Conservation (phyloP, 306 rosid species). For the Fagus sylvatica region DNA sequence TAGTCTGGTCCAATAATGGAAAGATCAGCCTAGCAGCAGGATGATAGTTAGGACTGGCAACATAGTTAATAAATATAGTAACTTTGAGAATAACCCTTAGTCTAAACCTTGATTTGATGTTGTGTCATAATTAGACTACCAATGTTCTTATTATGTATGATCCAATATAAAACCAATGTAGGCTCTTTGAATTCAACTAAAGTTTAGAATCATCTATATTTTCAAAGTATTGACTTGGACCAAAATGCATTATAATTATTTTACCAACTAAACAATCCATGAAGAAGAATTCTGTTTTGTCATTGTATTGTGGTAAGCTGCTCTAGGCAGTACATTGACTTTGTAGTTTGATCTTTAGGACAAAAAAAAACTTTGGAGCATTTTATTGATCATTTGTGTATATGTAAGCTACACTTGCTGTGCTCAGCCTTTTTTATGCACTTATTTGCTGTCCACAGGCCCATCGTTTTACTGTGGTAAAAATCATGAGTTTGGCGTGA, state of each 20-base stretch:
- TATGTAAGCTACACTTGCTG: not conserved
- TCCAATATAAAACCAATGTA: not conserved
- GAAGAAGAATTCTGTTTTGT: no score
- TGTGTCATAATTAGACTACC: not conserved
- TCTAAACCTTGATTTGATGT: not conserved
- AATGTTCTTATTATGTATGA: not conserved
- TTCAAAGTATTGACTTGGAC: no score
- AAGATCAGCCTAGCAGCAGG: not conserved
- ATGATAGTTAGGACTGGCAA: not conserved
- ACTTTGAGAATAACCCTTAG: not conserved
- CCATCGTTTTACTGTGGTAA: not conserved
- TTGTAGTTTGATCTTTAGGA: not conserved
- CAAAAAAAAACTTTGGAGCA: not conserved
- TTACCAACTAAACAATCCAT: no score
- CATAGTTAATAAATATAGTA: not conserved
- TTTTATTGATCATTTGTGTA: not conserved
- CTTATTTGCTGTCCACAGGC: not conserved
- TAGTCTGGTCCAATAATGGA: not conserved
- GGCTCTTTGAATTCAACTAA: no score
- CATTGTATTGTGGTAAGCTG: no score
- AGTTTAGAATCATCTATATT: no score
- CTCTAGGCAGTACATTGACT: not conserved
- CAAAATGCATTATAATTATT: no score
- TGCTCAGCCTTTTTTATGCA: not conserved
- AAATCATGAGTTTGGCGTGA: not conserved